A percentile compares a stretch with the other conserved stretches of the same genome.
These are phyloP conservation scores for Desmodesmus armatus DNA, from an alignment of 139 green algal species.

Conservation along the genomic window DNA sequence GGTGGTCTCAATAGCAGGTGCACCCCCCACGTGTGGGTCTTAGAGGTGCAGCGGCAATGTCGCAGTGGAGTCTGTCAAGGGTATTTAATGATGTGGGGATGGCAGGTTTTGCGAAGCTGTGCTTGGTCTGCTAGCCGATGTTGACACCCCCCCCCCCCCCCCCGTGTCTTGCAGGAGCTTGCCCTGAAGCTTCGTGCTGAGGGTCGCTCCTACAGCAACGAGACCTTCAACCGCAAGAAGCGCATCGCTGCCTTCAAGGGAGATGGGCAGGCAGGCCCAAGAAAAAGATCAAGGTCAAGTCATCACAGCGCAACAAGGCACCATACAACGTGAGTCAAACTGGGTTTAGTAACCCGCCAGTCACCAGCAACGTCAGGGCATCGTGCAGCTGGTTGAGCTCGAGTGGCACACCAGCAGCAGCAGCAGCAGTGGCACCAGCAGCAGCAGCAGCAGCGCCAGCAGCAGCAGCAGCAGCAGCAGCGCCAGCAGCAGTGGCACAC, in stretches of 20 bases:
- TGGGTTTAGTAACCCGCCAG: too few species aligned
- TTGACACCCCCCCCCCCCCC: neutral
- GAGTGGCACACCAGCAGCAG: neutral
- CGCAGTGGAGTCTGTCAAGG: too few species aligned
- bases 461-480: neutral
- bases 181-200: constrained; percentile 38
- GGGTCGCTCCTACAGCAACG: constrained; percentile 21
- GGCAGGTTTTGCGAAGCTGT: too few species aligned
- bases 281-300: constrained; percentile 45
- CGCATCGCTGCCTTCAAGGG: neutral
- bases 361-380: too few species aligned
- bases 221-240: constrained; percentile 36
- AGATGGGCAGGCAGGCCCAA: constrained; percentile 15
- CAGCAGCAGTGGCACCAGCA: too few species aligned
- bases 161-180: constrained; percentile 5
- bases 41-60: neutral
- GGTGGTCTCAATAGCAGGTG: too few species aligned
- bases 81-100: too few species aligned
- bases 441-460: neutral
- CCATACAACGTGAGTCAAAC: constrained; percentile 32
- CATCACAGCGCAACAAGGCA: constrained; percentile 39
- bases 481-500: neutral
- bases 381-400: neutral
- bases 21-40: neutral
- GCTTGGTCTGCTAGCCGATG: too few species aligned